phyloP scores from a whole-genome alignment of 106 monocot species.

The Platanthera zijinensis region DNA sequence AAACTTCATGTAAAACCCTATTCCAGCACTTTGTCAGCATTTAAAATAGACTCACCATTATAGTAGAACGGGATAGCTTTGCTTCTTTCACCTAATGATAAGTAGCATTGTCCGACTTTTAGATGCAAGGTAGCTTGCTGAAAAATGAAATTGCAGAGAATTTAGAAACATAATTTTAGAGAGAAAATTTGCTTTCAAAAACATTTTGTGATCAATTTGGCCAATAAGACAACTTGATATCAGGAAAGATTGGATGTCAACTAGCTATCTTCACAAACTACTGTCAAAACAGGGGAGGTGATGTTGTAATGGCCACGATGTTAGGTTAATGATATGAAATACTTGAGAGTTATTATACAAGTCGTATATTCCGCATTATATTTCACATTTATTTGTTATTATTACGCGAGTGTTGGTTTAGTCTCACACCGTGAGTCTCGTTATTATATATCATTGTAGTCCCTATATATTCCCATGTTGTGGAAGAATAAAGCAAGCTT shows the following conservation, averaged over 20 bases:
- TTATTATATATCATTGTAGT: no score
- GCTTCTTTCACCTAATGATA: conserved; percentile 40
- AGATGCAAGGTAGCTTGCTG: conserved; percentile 49
- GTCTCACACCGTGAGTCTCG: no score
- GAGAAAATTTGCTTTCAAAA: neutral
- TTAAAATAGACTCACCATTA: conserved; percentile 44
- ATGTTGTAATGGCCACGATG: no score
- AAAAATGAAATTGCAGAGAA: conserved; percentile 10
- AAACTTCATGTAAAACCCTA: neutral
- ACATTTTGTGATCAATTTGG: neutral
- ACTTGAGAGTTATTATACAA: no score
- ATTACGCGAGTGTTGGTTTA: no score
- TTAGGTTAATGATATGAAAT: no score
- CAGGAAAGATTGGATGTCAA: neutral
- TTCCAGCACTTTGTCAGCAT: neutral
- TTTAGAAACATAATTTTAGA: neutral
- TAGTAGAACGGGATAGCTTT: conserved; percentile 74
- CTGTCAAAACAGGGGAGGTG: no score
- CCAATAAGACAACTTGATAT: neutral
- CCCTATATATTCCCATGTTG: no score
- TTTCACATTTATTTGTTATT: no score
- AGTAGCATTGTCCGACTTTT: conserved; percentile 75
- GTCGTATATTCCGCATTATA: no score
- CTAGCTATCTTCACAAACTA: no score
- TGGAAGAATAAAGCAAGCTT: no score